A percentile compares a stretch with the other conserved stretches of the same genome.
Evolutionary conservation across 1,284 basidiomycete genomes (phyloP).

Genomic region (Xanthoconium separans): DNA sequence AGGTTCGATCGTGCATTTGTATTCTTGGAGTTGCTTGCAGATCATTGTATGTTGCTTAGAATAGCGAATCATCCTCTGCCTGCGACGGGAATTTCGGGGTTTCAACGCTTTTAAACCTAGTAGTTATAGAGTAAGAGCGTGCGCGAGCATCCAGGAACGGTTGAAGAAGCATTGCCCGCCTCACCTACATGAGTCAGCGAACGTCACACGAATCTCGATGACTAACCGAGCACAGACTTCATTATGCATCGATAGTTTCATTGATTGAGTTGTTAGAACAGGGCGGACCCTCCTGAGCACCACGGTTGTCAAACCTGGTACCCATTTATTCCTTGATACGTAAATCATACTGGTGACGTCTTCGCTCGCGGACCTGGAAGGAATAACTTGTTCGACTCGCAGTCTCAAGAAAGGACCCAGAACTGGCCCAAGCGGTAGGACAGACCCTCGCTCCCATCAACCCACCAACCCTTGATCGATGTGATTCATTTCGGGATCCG

Average conservation of each 20-base stretch:
- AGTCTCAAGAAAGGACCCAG: neutral
- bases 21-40: conserved; percentile 19
- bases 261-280: conserved; percentile 11
- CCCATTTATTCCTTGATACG: conserved; percentile 2
- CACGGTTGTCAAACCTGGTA: conserved; percentile 11
- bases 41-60: conserved; percentile 13
- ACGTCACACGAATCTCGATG: conserved; percentile 15
- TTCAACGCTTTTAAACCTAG: conserved; percentile 16
- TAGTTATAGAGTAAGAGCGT: conserved; percentile 17
- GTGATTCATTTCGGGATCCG: conserved; percentile 11
- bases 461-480: neutral
- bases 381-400: neutral
- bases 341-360: conserved; percentile 2
- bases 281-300: neutral
- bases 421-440: neutral
- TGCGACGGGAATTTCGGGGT: conserved; percentile 16
- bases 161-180: conserved; percentile 2
- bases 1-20: conserved; percentile 22
- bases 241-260: conserved; percentile 3
- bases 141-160: conserved; percentile 10
- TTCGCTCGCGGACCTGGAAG: neutral
- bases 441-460: conserved; percentile 5
- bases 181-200: neutral
- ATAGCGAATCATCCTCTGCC: conserved; percentile 8
- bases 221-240: conserved; percentile 17